phyloP scores from a whole-genome alignment of 2,329 filamentous ascomycete genomes.

The Talaromyces sp. region DNA sequence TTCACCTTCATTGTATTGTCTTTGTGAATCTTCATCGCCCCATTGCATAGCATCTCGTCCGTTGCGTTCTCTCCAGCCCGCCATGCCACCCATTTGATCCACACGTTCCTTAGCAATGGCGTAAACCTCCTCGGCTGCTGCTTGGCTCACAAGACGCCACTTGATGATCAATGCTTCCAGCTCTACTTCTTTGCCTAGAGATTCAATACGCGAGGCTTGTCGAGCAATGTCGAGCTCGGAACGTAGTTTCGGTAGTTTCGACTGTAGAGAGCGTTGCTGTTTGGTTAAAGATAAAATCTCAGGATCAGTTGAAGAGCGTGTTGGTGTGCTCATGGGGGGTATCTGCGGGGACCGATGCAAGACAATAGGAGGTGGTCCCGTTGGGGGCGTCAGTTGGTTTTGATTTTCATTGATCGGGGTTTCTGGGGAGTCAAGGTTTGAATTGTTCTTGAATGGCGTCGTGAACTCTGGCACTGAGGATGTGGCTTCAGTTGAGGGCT shows the following conservation, averaged over 20 bases:
- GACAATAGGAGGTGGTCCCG: constrained; percentile 9
- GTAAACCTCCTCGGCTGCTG: constrained; percentile 70
- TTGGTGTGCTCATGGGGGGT: constrained; percentile 11
- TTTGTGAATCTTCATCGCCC: constrained; percentile 39
- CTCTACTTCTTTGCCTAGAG: constrained; percentile 53
- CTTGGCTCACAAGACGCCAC: constrained; percentile 64
- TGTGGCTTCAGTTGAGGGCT: constrained; percentile 8
- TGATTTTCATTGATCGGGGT: neutral
- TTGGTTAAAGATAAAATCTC: constrained; percentile 39
- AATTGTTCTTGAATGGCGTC: neutral
- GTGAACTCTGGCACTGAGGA: neutral
- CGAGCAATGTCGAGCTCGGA: constrained; percentile 53
- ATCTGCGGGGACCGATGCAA: constrained; percentile 6
- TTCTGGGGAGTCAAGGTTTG: neutral
- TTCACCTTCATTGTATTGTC: constrained; percentile 37
- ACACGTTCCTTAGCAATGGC: constrained; percentile 61
- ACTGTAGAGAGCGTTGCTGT: constrained; percentile 36
- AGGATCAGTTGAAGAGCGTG: constrained; percentile 24
- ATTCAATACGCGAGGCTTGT: constrained; percentile 58
- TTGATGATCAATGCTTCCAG: constrained; percentile 59
- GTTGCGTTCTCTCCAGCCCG: constrained; percentile 56
- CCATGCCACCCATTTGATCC: constrained; percentile 64
- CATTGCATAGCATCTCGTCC: constrained; percentile 50
- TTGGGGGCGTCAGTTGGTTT: neutral
- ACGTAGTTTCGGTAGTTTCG: constrained; percentile 34